Evolutionary conservation across 1,139 yeast genomes (phyloP).

Genomic region (Suhomyces wounanorum): DNA sequence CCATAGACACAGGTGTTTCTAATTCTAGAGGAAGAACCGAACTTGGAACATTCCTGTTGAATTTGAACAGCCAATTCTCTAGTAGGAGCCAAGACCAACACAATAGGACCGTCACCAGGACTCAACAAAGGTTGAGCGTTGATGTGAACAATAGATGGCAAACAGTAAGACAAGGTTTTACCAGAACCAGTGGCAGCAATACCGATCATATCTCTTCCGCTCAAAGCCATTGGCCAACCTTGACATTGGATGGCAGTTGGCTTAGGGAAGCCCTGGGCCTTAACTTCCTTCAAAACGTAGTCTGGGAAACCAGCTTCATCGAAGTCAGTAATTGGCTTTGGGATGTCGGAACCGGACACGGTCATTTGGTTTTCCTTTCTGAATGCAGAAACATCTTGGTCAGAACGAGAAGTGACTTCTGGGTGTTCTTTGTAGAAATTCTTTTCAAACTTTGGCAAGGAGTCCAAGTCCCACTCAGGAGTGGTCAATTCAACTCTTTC

Average conservation of each 20-base stretch:
- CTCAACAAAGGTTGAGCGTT: slow-evolving; percentile 93
- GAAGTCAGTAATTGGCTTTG: slow-evolving; percentile 89
- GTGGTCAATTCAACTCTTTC: slow-evolving; percentile 61
- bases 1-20: slow-evolving; percentile 98
- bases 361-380: slow-evolving; percentile 87
- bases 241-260: slow-evolving; percentile 98
- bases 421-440: slow-evolving; percentile 90
- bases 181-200: slow-evolving; percentile 99
- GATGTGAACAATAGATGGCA: slow-evolving; percentile 96
- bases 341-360: slow-evolving; percentile 78
- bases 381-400: slow-evolving; percentile 69
- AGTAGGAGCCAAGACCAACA: slow-evolving; percentile 93
- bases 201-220: slow-evolving; percentile 99
- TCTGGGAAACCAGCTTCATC: slow-evolving; percentile 98
- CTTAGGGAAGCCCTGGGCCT: slow-evolving; percentile 87
- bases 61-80: slow-evolving; percentile 99
- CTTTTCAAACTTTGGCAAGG: slow-evolving; percentile 89
- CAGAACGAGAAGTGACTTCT: slow-evolving; percentile 71
- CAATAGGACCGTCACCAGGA: slow-evolving; percentile 97
- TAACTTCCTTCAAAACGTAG: slow-evolving; percentile 85
- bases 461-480: slow-evolving; percentile 78
- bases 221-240: slow-evolving; percentile 99
- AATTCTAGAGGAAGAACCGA: slow-evolving; percentile 87
- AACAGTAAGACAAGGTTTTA: slow-evolving; percentile 93
- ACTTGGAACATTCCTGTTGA: slow-evolving; percentile 92